Evolutionary conservation across 2,329 filamentous ascomycete species (phyloP).

Genomic region (Bipolaris sorokiniana): DNA sequence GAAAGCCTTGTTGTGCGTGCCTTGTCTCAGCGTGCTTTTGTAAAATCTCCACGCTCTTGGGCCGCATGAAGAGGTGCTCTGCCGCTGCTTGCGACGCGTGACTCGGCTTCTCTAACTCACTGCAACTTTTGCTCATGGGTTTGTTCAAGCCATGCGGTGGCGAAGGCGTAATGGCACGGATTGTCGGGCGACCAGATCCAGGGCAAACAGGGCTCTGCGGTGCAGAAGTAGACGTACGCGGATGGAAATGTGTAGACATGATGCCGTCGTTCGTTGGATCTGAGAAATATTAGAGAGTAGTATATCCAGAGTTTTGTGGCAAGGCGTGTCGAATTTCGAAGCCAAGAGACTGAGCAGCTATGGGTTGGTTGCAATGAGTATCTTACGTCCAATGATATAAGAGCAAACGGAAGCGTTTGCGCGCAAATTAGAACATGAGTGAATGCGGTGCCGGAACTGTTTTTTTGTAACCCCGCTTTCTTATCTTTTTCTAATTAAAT

Average conservation of each 20-base stretch:
- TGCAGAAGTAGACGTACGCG: conserved; percentile 19
- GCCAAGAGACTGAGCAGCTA: background rate
- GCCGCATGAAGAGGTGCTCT: background rate
- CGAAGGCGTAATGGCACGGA: conserved; percentile 38
- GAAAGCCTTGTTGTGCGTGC: background rate
- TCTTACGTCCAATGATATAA: background rate
- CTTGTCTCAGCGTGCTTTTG: background rate
- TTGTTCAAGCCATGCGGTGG: conserved; percentile 24
- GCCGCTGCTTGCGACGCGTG: no score
- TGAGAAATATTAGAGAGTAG: background rate
- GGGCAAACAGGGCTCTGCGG: conserved; percentile 20
- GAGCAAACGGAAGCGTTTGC: background rate
- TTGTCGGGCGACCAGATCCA: conserved; percentile 32
- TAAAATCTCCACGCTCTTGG: background rate
- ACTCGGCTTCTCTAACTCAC: conserved; percentile 4
- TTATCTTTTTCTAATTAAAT: no score
- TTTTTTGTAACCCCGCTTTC: background rate
- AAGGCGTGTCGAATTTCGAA: background rate
- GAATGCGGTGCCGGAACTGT: background rate
- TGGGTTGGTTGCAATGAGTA: background rate
- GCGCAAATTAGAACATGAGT: background rate
- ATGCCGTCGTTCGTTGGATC: background rate
- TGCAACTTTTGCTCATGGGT: conserved; percentile 10
- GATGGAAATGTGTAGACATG: conserved; percentile 12
- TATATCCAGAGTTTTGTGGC: background rate